Evolutionary conservation across 2,329 filamentous ascomycete genomes (phyloP).

Genomic region (Ophiobolus disseminans): DNA sequence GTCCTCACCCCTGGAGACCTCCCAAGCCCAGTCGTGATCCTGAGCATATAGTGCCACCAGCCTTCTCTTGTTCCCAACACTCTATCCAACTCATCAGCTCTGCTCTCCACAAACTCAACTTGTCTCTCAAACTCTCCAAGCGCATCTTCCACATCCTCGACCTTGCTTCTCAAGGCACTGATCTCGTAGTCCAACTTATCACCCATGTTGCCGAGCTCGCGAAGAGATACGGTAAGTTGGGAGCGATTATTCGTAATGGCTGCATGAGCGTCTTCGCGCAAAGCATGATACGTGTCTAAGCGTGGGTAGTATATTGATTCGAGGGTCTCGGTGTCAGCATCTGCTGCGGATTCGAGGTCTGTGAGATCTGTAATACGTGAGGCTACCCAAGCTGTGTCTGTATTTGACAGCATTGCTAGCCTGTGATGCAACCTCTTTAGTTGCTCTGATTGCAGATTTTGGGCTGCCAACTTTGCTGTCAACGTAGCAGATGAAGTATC

Average conservation of each 20-base stretch:
- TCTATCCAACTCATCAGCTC: slow-evolving; percentile 65
- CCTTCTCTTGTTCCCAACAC: slow-evolving; percentile 47
- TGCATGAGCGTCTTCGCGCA: slow-evolving; percentile 72
- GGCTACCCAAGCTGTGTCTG: slow-evolving; percentile 68
- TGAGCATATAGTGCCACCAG: slow-evolving; percentile 43
- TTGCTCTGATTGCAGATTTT: slow-evolving; percentile 58
- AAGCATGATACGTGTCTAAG: slow-evolving; percentile 71
- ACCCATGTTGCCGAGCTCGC: slow-evolving; percentile 79
- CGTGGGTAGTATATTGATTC: slow-evolving; percentile 76
- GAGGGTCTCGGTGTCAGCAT: slow-evolving; percentile 64
- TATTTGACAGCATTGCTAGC: slow-evolving; percentile 63
- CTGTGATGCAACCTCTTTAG: slow-evolving; percentile 67
- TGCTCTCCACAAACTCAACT: slow-evolving; percentile 52
- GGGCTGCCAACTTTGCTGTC: slow-evolving; percentile 42
- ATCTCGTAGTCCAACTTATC: slow-evolving; percentile 95
- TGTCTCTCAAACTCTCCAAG: slow-evolving; percentile 80
- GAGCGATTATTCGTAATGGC: slow-evolving; percentile 73
- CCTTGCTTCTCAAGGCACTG: slow-evolving; percentile 76
- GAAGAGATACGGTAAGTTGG: slow-evolving; percentile 72
- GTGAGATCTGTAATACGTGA: slow-evolving; percentile 64
- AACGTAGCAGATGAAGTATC: slow-evolving; percentile 47
- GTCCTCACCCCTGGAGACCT: neutral
- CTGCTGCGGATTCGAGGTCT: slow-evolving; percentile 67
- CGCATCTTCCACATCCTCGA: slow-evolving; percentile 86
- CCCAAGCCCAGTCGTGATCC: slow-evolving; percentile 38